phyloP scores from a whole-genome alignment of 1,284 basidiomycete genomes.

The Veloboletus limbatus region DNA sequence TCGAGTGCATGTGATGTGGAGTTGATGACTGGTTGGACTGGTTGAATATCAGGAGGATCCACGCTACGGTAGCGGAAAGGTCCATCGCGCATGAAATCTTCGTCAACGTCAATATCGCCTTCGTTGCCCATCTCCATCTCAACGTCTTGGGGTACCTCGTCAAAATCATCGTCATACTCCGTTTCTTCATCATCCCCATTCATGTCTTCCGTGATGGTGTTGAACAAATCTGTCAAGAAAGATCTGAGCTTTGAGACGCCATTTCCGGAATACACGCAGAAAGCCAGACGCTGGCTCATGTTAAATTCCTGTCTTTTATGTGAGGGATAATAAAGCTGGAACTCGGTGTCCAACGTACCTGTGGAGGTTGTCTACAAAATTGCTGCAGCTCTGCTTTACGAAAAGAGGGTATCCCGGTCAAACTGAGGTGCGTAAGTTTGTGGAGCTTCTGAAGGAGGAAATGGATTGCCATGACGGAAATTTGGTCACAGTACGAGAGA shows the following conservation, averaged over 20 bases:
- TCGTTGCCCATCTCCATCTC: slow-evolving; percentile 48
- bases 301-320: slow-evolving; percentile 77
- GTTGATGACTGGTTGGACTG: slow-evolving; percentile 29
- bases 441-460: slow-evolving; percentile 85
- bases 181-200: slow-evolving; percentile 66
- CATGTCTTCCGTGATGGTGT: slow-evolving; percentile 65
- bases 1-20: slow-evolving; percentile 23
- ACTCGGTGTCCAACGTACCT: slow-evolving; percentile 47
- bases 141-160: slow-evolving; percentile 52
- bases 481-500: slow-evolving; percentile 95
- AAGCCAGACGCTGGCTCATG: slow-evolving; percentile 84
- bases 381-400: slow-evolving; percentile 81
- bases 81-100: slow-evolving; percentile 34
- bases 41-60: slow-evolving; percentile 21
- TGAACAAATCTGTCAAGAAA: slow-evolving; percentile 72
- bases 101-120: slow-evolving; percentile 41
- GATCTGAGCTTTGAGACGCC: slow-evolving; percentile 83
- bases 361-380: slow-evolving; percentile 88
- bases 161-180: slow-evolving; percentile 69
- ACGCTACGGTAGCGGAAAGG: slow-evolving; percentile 26
- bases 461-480: slow-evolving; percentile 89
- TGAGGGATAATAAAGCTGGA: slow-evolving; percentile 5
- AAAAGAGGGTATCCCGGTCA: slow-evolving; percentile 96
- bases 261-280: slow-evolving; percentile 96
- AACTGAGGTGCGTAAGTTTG: slow-evolving; percentile 90